Base-by-base conservation (phyloP, 2,329 filamentous ascomycete species). In the Xylaria arbuscula region DNA sequence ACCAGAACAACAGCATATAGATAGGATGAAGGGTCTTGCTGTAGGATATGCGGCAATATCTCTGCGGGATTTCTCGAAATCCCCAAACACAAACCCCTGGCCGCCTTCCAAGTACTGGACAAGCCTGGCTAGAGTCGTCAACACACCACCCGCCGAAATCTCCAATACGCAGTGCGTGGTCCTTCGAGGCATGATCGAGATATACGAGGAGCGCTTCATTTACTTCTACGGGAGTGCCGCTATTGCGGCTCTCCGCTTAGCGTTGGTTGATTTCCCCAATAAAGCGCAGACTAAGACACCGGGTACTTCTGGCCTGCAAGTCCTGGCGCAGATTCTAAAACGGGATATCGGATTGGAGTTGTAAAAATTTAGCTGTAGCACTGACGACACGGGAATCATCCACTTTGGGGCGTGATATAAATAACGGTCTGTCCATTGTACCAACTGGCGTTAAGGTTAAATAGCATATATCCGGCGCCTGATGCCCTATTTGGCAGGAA, bases 21-120 rank as follows among this genome's bases (percentile, higher is more conserved):
- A 94, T 77, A 88, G 92, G 67, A 95, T 97, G 91, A 90, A 89
- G 3, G 95, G 94, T 0, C 84, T 98, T 0, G 93, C 90, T 1
- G 91, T 92, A 2, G 95, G 95, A 0, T 99, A 92, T 76, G 93
- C 94, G 0, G 89, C 94, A 1, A 85, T 98, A 45, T 89, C 93
- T 1, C 84, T 98, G 9, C 90, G 95, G 56, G 93, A 97, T 78
- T 97, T 97, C 76, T 88, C 88, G 70, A 90, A 88, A 71, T 88
- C 90, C 1, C 83, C 84, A 47, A 89, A 89, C 71, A 84, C 83
- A 54, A 94, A 94, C 73, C 94, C 91, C 0, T 96, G 88, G 80
- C 94, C 91, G 3, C 92, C 92, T 57, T 86, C 85, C 0, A 86
- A 94, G 64, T 98, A 96, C 83, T 99, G 96, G 96, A 86, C 84